phyloP scores from a whole-genome alignment of 805 yeast genomes.

The Phaffomyces thermotolerans region DNA sequence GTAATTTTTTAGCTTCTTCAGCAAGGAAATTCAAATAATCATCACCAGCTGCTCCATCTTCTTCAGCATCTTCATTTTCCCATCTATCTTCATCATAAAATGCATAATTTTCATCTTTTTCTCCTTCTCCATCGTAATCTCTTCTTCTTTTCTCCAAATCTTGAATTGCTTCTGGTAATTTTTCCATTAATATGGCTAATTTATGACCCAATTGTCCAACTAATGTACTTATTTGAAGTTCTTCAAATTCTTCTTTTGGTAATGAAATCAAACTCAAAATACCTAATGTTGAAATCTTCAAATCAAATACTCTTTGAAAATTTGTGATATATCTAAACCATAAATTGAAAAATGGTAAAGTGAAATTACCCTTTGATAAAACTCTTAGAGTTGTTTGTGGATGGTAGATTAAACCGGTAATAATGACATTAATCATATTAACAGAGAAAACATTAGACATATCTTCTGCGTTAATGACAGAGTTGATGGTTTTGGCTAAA shows the following conservation, averaged over 20 bases:
- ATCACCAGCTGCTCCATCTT: constrained; percentile 27
- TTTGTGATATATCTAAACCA: constrained; percentile 57
- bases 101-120: constrained; percentile 22
- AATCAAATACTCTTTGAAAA: constrained; percentile 68
- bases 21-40: constrained; percentile 44
- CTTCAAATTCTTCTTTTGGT: constrained; percentile 23
- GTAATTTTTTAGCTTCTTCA: constrained; percentile 34
- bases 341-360: constrained; percentile 44
- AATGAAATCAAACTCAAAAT: constrained; percentile 40
- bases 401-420: constrained; percentile 58
- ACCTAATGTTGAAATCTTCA: constrained; percentile 69
- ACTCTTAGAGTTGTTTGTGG: constrained; percentile 44
- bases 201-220: constrained; percentile 44
- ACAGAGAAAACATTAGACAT: constrained; percentile 33
- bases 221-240: constrained; percentile 29
- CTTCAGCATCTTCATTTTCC: constrained; percentile 28
- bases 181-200: constrained; percentile 45
- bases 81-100: constrained; percentile 22
- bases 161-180: constrained; percentile 66
- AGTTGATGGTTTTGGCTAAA: constrained; percentile 36
- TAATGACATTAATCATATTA: constrained; percentile 49
- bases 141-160: constrained; percentile 55
- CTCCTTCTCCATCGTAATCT: constrained; percentile 26
- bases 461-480: constrained; percentile 25
- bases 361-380: constrained; percentile 37